Evolutionary conservation across 805 yeast species (phyloP).

Genomic region (Danielia reshetovae): DNA sequence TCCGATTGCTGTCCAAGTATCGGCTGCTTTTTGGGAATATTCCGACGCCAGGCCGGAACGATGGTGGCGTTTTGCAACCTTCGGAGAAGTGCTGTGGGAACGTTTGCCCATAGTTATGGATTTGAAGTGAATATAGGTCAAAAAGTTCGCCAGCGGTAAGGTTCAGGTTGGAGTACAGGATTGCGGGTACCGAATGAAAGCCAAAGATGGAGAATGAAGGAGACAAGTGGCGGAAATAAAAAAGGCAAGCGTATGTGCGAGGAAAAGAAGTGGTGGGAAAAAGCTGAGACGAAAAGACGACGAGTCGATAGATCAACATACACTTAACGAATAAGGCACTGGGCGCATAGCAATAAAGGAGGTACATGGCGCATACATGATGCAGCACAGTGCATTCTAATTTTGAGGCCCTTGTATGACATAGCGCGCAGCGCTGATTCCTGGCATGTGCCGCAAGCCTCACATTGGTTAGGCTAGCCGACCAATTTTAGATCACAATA

Average conservation of each 20-base stretch:
- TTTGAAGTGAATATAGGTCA: no score
- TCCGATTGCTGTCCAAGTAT: constrained; percentile 47
- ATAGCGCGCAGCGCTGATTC: background rate
- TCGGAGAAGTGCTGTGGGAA: constrained; percentile 2
- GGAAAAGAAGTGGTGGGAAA: background rate
- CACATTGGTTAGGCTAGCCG: no score
- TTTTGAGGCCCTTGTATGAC: no score
- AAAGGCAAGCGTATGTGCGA: background rate
- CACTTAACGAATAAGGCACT: background rate
- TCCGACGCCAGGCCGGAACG: constrained; percentile 2
- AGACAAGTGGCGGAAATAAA: no score
- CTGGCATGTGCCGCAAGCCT: background rate
- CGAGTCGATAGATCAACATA: background rate
- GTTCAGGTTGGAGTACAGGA: no score
- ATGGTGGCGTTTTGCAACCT: constrained; percentile 1
- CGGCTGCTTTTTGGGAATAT: constrained; percentile 19
- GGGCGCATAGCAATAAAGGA: constrained; percentile 1
- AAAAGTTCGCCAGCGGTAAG: no score
- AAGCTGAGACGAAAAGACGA: background rate
- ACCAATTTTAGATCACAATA: no score
- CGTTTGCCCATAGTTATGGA: constrained; percentile 3
- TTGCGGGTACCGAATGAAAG: no score
- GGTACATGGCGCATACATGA: constrained; percentile 1
- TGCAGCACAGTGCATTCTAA: background rate
- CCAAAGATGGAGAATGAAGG: no score